Evolutionary conservation across 2,329 filamentous ascomycete genomes (phyloP).

Genomic region (Penicillium sp.): DNA sequence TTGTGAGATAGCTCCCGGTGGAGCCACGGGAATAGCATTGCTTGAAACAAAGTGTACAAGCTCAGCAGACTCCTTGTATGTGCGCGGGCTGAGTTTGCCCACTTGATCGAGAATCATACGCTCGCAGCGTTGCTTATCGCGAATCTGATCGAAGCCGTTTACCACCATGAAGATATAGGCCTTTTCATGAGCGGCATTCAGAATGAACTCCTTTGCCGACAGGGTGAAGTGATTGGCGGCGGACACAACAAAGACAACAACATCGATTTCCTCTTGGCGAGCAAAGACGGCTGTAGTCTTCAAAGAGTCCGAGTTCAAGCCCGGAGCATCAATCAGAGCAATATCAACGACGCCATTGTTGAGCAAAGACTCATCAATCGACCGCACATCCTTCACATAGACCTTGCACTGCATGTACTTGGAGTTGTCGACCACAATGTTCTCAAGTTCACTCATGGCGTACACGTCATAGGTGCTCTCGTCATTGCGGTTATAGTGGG

Average conservation of each 20-base stretch:
- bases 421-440: constrained; percentile 84
- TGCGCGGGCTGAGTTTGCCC: constrained; percentile 80
- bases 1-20: constrained; percentile 54
- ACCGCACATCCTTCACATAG: constrained; percentile 86
- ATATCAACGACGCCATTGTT: constrained; percentile 99
- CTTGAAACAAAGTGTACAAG: constrained; percentile 98
- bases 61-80: constrained; percentile 87
- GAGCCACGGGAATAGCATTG: constrained; percentile 80
- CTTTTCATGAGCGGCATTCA: constrained; percentile 92
- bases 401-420: constrained; percentile 95
- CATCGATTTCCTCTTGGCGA: constrained; percentile 96
- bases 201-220: constrained; percentile 96
- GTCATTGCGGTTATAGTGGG: constrained; percentile 80
- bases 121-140: constrained; percentile 86
- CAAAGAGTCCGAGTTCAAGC: constrained; percentile 91
- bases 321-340: constrained; percentile 92
- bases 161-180: constrained; percentile 99
- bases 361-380: constrained; percentile 87
- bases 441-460: constrained; percentile 73
- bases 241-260: constrained; percentile 97
- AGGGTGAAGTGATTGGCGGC: constrained; percentile 97
- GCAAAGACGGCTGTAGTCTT: constrained; percentile 98
- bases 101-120: constrained; percentile 94
- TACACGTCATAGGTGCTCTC: constrained; percentile 94
- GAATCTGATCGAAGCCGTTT: constrained; percentile 92